Evolutionary conservation across 345 rosid species (phyloP), one percentile per base, ranked within the genome.

Genomic region (Streptanthus diversifolius): DNA sequence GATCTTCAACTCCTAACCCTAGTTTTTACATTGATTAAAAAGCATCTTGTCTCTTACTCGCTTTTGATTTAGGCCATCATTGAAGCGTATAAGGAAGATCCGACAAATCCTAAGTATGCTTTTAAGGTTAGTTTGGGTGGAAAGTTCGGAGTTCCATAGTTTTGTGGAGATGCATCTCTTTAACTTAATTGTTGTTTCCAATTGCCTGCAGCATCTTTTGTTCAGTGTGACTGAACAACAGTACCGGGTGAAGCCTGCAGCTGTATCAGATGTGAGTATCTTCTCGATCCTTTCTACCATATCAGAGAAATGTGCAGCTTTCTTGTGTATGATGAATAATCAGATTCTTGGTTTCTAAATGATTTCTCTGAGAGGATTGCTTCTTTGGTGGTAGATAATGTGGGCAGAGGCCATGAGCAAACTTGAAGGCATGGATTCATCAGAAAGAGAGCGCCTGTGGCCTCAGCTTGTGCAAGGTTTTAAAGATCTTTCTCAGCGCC

Each of bases 391-490:
- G 69, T 82, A 95, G 99, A 92, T 90, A 44, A 90, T 88, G 98
- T 95, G 97, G 98, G 93, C 89, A 5, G 99, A 95, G 84, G 93
- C 98, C 14, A 88, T 88, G 93, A 81, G 85, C 24, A 95, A 92
- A 76, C 85, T 95, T 56, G 98, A 92, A 82, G 97, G 98, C 32
- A 92, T 95, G 99, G 97, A 92, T 71, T 86, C 90, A 59, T 63
- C 83, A 15, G 96, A 92, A 61, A 80, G 99, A 37, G 99, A 91
- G 77, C 95, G 99, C 48, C 79, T 95, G 40, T 95, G 98, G 97
- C 98, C 99, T 72, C 96, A 95, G 81, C 99, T 92, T 83, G 92
- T 90, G 74, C 92, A 85, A 59, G 98, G 98, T 67, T 91, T 95
- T 74, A 95, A 90, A 81, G 96, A 95, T 83, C 96, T 91, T 65